Conservation (phyloP, 768 basidiomycete genomes). For the Leccinellum luteum region DNA sequence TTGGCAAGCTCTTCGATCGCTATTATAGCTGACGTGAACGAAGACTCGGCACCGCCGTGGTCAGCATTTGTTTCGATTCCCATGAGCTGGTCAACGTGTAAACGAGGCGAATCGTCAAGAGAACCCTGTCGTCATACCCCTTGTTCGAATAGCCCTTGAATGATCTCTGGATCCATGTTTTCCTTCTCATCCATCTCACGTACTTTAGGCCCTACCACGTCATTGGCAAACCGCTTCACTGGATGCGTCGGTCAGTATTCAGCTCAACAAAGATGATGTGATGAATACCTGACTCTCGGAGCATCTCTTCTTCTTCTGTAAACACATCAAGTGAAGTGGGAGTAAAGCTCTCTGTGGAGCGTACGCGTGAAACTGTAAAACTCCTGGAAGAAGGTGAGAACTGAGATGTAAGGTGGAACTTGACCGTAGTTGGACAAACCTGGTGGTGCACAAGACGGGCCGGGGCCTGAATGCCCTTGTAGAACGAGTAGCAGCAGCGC, state of each 20-base stretch:
- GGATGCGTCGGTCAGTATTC: conserved; percentile 12
- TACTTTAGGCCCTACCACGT: conserved; percentile 88
- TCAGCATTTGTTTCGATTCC: conserved; percentile 89
- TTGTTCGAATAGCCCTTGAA: conserved; percentile 90
- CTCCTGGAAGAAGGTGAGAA: conserved; percentile 8
- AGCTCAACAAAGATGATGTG: background rate
- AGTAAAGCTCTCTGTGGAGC: conserved; percentile 28
- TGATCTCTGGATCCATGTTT: conserved; percentile 83
- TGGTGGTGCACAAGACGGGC: conserved; percentile 1
- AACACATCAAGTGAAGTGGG: conserved; percentile 73
- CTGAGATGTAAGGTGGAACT: background rate
- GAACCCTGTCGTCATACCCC: conserved; percentile 56
- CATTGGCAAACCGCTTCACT: conserved; percentile 88
- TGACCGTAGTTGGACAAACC: conserved; percentile 12
- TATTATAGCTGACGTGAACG: conserved; percentile 94
- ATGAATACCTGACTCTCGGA: conserved; percentile 80
- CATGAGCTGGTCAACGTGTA: conserved; percentile 67
- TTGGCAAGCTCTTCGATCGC: conserved; percentile 97
- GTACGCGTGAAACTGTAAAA: conserved; percentile 25
- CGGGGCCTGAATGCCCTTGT: conserved; percentile 8
- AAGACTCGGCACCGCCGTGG: conserved; percentile 83
- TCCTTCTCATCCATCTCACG: conserved; percentile 99
- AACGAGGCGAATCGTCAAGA: background rate
- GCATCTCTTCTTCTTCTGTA: conserved; percentile 93
- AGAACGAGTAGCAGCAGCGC: conserved; percentile 17